Percentiles rank a stretch among this genome's conserved stretches.
Conservation (phyloP, 305 asterid genomes). For the Solanum aculeatissimum region DNA sequence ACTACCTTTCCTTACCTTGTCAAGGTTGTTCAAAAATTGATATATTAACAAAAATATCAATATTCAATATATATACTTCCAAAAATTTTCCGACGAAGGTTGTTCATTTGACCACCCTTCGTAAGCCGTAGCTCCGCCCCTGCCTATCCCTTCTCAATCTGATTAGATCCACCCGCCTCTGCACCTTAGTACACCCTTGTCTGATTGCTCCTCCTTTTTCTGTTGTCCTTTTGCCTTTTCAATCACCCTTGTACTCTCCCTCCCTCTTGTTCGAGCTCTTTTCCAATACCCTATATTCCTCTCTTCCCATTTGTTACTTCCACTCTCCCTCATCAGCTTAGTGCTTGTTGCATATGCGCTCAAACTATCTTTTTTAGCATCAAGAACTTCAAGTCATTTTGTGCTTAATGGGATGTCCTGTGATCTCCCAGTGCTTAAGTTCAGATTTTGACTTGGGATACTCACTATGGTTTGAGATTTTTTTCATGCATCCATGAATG, state of each 20-base stretch:
- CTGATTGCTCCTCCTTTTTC: not conserved
- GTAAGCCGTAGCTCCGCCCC: no score
- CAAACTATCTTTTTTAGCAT: not conserved
- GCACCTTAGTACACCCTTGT: not conserved
- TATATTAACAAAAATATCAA: no score
- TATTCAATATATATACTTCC: no score
- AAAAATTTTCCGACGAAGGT: no score
- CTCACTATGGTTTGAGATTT: not conserved
- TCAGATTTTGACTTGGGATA: not conserved
- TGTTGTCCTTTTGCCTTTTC: not conserved
- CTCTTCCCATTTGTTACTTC: not conserved
- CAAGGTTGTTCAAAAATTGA: no score
- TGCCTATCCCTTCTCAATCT: not conserved
- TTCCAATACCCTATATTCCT: not conserved
- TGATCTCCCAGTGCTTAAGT: not conserved
- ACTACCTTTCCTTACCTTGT: no score
- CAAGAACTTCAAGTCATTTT: not conserved
- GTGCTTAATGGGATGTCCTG: not conserved
- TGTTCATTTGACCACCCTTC: no score
- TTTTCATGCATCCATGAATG: not conserved
- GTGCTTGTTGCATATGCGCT: not conserved
- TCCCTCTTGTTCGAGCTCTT: not conserved
- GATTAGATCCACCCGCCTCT: not conserved
- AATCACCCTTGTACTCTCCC: not conserved
- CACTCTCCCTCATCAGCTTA: not conserved